Evolutionary conservation across 805 yeast species (phyloP), one percentile per base, ranked within the genome.

Genomic region (Monosporozyma yasuniensis): DNA sequence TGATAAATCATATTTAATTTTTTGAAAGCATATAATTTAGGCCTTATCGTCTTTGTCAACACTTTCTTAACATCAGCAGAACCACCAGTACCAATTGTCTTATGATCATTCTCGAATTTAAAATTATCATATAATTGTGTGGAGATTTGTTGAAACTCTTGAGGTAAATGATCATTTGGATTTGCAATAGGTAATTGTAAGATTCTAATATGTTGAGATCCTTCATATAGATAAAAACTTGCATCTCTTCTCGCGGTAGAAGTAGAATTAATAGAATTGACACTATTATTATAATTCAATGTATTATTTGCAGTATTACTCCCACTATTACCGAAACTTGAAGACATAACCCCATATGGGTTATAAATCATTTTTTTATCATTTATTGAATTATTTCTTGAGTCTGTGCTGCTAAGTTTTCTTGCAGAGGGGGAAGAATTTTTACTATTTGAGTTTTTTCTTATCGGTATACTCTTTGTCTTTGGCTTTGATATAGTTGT

Each of bases 61-160:
- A 77, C 65, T 50, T 75, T 76, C 49, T 82, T 71, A 19, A 85
- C 89, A 46, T 77, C 77, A 4, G 87, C 77, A 2, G 85, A 78
- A 3, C 90, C 90, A 45, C 95, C 93, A 49, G 75, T 77, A 2
- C 90, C 93, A 47, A 85, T 63, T 44, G 74, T 76, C 48, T 75
- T 74, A 22, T 70, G 70, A 46, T 69, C 71, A 23, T 69, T 68
- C 2, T 73, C 70, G 18, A 75, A 55, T 41, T 73, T 77, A 59
- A 78, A 85, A 50, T 77, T 78, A 43, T 81, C 83, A 28, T 74
- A 70, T 51, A 86, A 65, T 42, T 73, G 72, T 3, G 72, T 66
- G 48, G 72, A 71, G 0, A 66, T 64, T 60, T 81, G 79, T 47
- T 76, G 70, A 53, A 78, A 68, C 3, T 72, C 76, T 0, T 61